Conservation (phyloP, 2,329 filamentous ascomycete genomes). For the Blastomyces silverae region DNA sequence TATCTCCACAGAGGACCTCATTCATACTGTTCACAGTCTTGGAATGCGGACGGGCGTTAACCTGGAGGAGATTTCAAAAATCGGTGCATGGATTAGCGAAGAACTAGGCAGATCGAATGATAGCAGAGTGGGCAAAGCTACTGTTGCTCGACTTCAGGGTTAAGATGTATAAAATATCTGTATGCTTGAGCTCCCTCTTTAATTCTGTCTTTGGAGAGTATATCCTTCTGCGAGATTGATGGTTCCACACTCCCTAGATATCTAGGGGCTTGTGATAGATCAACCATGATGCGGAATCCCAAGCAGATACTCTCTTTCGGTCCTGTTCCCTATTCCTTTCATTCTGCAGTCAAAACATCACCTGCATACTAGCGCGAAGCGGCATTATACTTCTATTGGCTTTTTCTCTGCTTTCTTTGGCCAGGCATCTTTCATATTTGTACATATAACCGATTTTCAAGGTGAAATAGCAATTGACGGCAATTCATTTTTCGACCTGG, state of each 20-base stretch:
- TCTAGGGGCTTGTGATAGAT: neutral
- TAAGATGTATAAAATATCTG: constrained; percentile 6
- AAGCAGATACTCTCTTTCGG: neutral
- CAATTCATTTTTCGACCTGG: neutral
- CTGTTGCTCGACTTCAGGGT: constrained; percentile 34
- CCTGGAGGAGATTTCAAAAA: constrained; percentile 48
- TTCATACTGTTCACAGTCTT: constrained; percentile 55
- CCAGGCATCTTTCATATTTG: neutral
- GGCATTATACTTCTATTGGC: neutral
- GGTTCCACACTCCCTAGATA: neutral
- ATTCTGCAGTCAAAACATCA: neutral
- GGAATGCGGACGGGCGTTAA: constrained; percentile 55
- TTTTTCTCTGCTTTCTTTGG: neutral
- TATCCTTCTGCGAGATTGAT: neutral
- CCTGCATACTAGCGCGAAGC: neutral
- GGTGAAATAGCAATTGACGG: neutral
- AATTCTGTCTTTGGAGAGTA: neutral
- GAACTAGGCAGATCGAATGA: constrained; percentile 49
- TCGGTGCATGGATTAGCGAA: constrained; percentile 52
- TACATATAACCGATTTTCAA: neutral
- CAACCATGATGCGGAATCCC: neutral
- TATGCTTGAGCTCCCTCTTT: neutral
- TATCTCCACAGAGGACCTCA: constrained; percentile 57
- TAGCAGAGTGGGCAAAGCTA: constrained; percentile 50
- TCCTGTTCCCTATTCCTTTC: neutral